These are phyloP conservation scores for Colletotrichum camelliae DNA, from an alignment of 2,329 filamentous ascomycete species.

Conservation along the genomic window DNA sequence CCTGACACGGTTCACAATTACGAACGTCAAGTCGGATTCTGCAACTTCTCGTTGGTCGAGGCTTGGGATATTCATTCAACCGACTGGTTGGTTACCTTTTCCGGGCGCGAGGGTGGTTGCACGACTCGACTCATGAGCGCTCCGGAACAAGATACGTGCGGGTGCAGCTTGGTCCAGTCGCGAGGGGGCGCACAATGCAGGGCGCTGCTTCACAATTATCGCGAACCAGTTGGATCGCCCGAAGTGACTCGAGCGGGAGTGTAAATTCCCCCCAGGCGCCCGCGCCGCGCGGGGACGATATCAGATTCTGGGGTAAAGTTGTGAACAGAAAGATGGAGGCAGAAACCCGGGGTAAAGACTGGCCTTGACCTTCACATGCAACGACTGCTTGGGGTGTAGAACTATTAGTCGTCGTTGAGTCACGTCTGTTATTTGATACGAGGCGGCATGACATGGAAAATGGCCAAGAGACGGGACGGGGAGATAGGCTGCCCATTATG, in stretches of 20 bases:
- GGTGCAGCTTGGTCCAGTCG: not conserved
- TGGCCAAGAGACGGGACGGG: not conserved
- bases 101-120: not conserved
- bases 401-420: not conserved
- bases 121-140: not conserved
- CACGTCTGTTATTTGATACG: not conserved
- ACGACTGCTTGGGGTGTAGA: not conserved
- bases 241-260: not conserved
- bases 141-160: not conserved
- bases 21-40: not conserved
- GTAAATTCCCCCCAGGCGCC: not conserved
- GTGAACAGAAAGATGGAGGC: not conserved
- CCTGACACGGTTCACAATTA: not conserved
- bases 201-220: not conserved
- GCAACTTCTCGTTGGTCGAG: not conserved
- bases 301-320: not conserved
- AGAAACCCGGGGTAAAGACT: not conserved
- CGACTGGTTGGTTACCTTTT: not conserved
- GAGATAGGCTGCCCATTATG: not conserved
- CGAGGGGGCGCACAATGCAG: not conserved
- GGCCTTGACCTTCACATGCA: not conserved
- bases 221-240: not conserved
- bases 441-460: not conserved
- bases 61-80: not conserved
- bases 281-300: not conserved